Evolutionary conservation across 352 stramenopile species (phyloP).

Genomic region (Pythium sp.): DNA sequence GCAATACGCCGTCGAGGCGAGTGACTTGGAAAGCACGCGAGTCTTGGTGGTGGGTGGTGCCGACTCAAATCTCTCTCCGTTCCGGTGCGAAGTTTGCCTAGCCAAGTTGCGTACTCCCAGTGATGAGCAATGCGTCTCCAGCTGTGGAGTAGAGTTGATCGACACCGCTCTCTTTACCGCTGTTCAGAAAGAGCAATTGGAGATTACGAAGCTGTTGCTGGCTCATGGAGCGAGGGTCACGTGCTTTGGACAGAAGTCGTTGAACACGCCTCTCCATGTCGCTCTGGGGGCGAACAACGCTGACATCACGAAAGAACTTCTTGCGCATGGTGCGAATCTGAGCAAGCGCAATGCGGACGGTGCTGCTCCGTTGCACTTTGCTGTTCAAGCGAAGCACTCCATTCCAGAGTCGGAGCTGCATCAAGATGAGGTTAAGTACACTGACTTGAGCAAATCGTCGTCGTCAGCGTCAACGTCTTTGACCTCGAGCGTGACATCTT

Average conservation of each 20-base stretch:
- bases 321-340: conserved; percentile 47
- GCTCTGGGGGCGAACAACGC: conserved; percentile 41
- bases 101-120: conserved; percentile 10
- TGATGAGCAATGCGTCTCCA: conserved; percentile 24
- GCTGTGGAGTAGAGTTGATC: conserved; percentile 37
- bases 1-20: conserved; percentile 48
- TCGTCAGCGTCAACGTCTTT: neutral
- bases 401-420: conserved; percentile 48
- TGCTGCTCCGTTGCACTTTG: conserved; percentile 44
- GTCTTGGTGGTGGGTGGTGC: conserved; percentile 36
- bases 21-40: conserved; percentile 36
- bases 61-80: conserved; percentile 50
- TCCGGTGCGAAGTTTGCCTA: conserved; percentile 39
- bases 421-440: conserved; percentile 58
- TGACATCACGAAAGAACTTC: conserved; percentile 35
- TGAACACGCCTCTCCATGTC: conserved; percentile 50
- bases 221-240: conserved; percentile 36
- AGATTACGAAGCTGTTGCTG: conserved; percentile 40
- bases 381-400: conserved; percentile 39
- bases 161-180: conserved; percentile 46
- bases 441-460: conserved; percentile 4
- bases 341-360: conserved; percentile 35
- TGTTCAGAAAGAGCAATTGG: conserved; percentile 30
- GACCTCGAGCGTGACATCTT: neutral
- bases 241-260: conserved; percentile 35